Evolutionary conservation across 495 filamentous ascomycete species (phyloP).

Genomic region (Penicillium atrosanguineum): DNA sequence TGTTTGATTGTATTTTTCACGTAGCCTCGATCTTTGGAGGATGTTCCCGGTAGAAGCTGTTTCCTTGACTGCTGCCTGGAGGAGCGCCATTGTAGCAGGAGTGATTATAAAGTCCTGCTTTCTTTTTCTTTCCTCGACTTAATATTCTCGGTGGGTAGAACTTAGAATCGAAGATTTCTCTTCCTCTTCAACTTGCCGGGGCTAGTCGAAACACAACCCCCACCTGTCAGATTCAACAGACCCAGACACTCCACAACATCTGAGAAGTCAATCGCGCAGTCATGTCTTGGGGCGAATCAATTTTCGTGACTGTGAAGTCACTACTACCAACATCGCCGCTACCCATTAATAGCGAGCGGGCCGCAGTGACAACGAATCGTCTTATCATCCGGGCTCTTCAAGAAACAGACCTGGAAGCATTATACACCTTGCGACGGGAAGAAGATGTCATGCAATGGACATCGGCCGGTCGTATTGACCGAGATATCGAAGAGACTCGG

Average conservation of each 20-base stretch:
- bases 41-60: too few relatives aligned
- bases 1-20: too few relatives aligned
- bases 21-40: too few relatives aligned
- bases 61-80: too few relatives aligned
- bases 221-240: background rate
- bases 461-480: slow-evolving; percentile 30
- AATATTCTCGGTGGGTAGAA: too few relatives aligned
- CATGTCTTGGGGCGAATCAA: background rate
- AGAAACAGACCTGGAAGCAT: background rate
- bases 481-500: slow-evolving; percentile 30
- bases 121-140: too few relatives aligned
- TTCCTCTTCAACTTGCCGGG: too few relatives aligned
- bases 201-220: too few relatives aligned
- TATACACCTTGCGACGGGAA: slow-evolving; percentile 43
- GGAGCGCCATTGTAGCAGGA: too few relatives aligned
- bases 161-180: too few relatives aligned
- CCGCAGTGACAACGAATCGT: background rate
- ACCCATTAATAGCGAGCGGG: background rate
- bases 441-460: slow-evolving; percentile 52
- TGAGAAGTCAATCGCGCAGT: background rate
- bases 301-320: background rate
- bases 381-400: background rate
- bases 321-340: background rate
- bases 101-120: too few relatives aligned
- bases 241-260: background rate